Base-by-base conservation (phyloP, 2,329 filamentous ascomycete genomes). In the Colletotrichum sp. region DNA sequence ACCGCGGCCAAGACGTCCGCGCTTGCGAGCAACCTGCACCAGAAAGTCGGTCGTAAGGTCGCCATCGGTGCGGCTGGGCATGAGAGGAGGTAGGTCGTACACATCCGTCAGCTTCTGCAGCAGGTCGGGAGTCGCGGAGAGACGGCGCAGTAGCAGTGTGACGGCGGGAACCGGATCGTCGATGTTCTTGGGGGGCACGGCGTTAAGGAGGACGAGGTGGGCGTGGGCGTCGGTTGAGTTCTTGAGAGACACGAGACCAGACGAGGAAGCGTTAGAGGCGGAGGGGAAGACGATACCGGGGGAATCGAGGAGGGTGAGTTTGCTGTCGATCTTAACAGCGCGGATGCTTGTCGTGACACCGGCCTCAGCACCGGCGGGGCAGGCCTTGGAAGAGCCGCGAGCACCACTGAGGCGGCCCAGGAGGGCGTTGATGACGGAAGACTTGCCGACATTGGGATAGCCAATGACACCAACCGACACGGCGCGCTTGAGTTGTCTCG, bases 381-480 rank as follows among this genome's bases (percentile, higher is more conserved):
- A 98, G 58, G 95, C 94, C 77, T 82, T 86, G 43, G 90, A 89
- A 79, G 90, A 87, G 48, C 91, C 91, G 78, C 89, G 88, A 81
- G 91, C 92, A 72, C 92, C 90, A 78, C 93, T 92, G 79, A 98
- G 88, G 48, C 95, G 92, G 48, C 94, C 93, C 25, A 95, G 94
- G 71, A 98, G 92, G 18, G 96, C 95, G 84, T 98, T 98, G 89
- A 98, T 98, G 81, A 98, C 95, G 66, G 96, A 98, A 32, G 95
- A 98, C 88, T 98, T 98, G 83, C 96, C 96, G 75, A 98, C 96
- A 83, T 98, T 98, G 80, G 96, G 96, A 84, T 98, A 98, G 32
- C 96, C 96, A 80, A 98, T 97, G 77, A 98, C 95, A 78, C 96
- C 96, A 76, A 98, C 96, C 25, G 95, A 96, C 80, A 98, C 92